Evolutionary conservation across 2,329 filamentous ascomycete species (phyloP).

Genomic region (Cladobotryum mycophilum): DNA sequence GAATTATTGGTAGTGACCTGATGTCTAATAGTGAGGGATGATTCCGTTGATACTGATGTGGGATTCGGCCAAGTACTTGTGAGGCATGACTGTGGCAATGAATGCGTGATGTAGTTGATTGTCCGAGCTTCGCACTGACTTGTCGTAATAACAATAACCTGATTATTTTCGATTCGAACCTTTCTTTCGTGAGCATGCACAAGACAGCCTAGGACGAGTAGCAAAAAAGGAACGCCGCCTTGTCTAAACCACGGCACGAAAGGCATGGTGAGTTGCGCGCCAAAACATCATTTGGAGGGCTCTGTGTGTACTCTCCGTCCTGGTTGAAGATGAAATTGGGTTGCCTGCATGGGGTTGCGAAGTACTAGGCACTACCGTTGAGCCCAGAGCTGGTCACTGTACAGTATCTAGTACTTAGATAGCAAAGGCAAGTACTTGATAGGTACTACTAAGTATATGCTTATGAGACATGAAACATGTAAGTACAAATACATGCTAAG

Average conservation of each 20-base stretch:
- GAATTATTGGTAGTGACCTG: background rate
- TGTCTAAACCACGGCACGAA: background rate
- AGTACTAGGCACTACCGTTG: background rate
- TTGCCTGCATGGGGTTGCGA: background rate
- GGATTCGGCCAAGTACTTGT: constrained; percentile 51
- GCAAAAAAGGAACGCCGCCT: background rate
- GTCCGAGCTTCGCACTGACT: constrained; percentile 51
- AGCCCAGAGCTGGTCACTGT: no score
- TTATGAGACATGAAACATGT: no score
- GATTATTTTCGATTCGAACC: background rate
- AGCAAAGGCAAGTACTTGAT: no score
- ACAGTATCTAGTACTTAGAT: no score
- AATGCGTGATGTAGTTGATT: constrained; percentile 77
- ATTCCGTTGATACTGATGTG: constrained; percentile 12
- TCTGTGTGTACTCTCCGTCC: background rate
- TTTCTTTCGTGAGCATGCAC: background rate
- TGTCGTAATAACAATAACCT: background rate
- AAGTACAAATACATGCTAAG: no score
- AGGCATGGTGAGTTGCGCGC: background rate
- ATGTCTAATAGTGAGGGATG: background rate
- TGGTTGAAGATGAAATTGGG: no score
- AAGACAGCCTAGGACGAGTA: background rate
- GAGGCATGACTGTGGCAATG: constrained; percentile 68
- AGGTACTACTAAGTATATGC: no score
- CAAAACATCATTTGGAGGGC: background rate